Percentiles rank a stretch among this genome's conserved stretches.
These are phyloP conservation scores for Hypomontagnella submonticulosa DNA, from an alignment of 495 filamentous ascomycete species.

Conservation along the genomic window DNA sequence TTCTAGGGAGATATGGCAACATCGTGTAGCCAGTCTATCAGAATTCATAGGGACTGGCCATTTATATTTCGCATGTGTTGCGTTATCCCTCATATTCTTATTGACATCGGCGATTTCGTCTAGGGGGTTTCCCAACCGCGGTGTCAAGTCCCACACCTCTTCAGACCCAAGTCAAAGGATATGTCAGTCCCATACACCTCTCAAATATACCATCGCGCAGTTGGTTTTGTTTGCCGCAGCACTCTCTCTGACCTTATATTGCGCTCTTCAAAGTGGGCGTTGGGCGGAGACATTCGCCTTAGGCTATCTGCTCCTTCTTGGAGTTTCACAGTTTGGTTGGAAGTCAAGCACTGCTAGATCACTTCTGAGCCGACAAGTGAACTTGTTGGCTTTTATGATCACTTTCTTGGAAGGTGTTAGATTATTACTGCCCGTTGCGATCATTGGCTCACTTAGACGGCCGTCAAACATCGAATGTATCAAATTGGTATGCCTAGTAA, in stretches of 20 bases:
- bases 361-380: constrained; percentile 18
- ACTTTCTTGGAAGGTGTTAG: constrained; percentile 19
- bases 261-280: constrained; percentile 13
- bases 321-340: constrained; percentile 17
- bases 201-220: constrained; percentile 18
- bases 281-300: constrained; percentile 22
- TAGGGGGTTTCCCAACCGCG: constrained; percentile 11
- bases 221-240: constrained; percentile 14
- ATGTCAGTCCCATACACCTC: constrained; percentile 9
- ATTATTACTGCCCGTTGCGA: constrained; percentile 18
- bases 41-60: constrained; percentile 23
- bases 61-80: constrained; percentile 22
- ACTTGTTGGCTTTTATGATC: neutral
- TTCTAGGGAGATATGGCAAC: constrained; percentile 25
- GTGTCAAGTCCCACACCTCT: neutral
- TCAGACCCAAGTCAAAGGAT: neutral
- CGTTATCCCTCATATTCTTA: constrained; percentile 18
- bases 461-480: constrained; percentile 18
- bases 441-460: constrained; percentile 16
- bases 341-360: constrained; percentile 1
- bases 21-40: constrained; percentile 9
- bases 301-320: constrained; percentile 24
- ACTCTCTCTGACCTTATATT: constrained; percentile 17
- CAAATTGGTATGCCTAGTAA: constrained; percentile 20
- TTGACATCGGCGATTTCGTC: constrained; percentile 7